Evolutionary conservation across 1,284 basidiomycete species (phyloP), one percentile per base, ranked within the genome.

Genomic region (Ganoderma leucocontextum): DNA sequence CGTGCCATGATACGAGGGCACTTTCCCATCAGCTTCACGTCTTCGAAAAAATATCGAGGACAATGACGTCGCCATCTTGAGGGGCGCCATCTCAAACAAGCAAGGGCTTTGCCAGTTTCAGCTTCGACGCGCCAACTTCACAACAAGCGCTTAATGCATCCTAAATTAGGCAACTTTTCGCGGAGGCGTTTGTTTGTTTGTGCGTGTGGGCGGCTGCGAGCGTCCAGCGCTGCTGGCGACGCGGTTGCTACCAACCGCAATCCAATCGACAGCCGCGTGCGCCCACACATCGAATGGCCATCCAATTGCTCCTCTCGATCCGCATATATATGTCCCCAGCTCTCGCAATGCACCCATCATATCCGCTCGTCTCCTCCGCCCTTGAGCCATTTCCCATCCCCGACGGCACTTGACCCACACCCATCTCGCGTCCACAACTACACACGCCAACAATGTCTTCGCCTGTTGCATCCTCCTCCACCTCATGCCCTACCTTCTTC

Each of bases 401-500:
- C 17, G 49, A 41, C 44, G 41, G 65, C 52, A 44, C 64, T 61
- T 57, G 62, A 38, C 63, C 36, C 62, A 15, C 15, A n/a, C 29
- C 29, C 57, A 13, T n/a, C 25, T 17, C 57, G 5, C 47, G 15
- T 33, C 42, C 8, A 12, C n/a, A n/a, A n/a, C n/a, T n/a, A n/a
- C n/a, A n/a, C n/a, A n/a, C 22, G 17, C 35, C 35, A 55, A 38
- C 53, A 38, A 72, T 72, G 70, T 62, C 68, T 63, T 67, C 70
- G 25, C n/a, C 52, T 15, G 13, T 42, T 9, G 39, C 67, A 49
- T 63, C 68, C 63, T 53, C 68, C 41, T 64, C 58, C 5, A 59
- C 62, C 29, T 35, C 71, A 5, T 66, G 66, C 62, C 70, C 64
- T 17, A 66, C 68, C 62, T 47, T 70, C 68, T 72, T 72, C 66